Conservation (phyloP, 371 early-diverging fungal genomes). For the Apophysomyces variabilis region DNA sequence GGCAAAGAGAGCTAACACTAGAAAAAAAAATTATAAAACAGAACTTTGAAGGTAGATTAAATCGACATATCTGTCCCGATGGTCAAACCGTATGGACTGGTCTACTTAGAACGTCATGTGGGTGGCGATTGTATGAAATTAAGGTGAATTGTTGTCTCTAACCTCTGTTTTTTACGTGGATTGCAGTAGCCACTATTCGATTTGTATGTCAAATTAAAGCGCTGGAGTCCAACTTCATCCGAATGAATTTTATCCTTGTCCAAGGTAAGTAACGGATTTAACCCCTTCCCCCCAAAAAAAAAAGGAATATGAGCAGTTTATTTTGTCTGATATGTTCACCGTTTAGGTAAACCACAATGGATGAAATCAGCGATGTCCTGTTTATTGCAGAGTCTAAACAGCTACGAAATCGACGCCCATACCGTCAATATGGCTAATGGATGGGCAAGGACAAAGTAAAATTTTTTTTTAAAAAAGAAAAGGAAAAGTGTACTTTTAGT, state of each 20-base stretch:
- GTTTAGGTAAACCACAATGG: neutral
- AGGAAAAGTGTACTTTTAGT: no score
- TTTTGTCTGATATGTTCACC: neutral
- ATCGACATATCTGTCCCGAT: neutral
- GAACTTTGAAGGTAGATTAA: constrained; percentile 29
- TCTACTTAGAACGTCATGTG: neutral
- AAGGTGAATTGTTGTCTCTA: no score
- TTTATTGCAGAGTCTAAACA: neutral
- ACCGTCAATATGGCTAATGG: constrained; percentile 4
- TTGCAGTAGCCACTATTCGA: neutral
- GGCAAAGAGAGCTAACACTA: no score
- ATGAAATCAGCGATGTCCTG: constrained; percentile 5
- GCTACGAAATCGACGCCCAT: constrained; percentile 1
- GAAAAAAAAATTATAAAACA: neutral
- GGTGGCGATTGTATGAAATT: neutral
- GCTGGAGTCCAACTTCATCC: neutral
- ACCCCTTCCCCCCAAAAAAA: neutral
- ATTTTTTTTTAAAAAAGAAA: neutral
- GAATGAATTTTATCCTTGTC: constrained; percentile 1
- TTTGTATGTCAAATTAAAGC: neutral
- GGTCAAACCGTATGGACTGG: constrained; percentile 6
- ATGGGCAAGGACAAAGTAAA: neutral
- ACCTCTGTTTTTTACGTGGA: no score
- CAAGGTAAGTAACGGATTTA: neutral
- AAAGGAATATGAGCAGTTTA: neutral